Evolutionary conservation across 305 asterid genomes (phyloP), one percentile per base, ranked within the genome.

Genomic region (Fraxinus ornus): DNA sequence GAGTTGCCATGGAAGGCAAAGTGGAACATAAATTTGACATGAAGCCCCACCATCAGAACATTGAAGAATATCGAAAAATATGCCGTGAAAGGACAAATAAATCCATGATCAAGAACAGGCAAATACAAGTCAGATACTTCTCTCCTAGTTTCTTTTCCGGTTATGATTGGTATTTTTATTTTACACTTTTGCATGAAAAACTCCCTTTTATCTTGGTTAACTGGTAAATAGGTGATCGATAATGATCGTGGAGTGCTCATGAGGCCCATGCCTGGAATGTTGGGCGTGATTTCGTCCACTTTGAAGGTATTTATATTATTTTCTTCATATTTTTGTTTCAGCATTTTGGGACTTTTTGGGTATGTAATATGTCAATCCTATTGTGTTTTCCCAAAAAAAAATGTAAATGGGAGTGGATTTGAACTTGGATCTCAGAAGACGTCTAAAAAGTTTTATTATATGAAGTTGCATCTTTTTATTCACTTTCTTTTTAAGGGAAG

Each of bases 231-330:
- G 97, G 92, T 94, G 70, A 90, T 94, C 37, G 90, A 91, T 85
- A 93, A 92, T 85, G 97, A 91, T 79, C 93, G 91, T 85, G 98
- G 98, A 83, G 94, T 83, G 81, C 93, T 89, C 86, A 93, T 94
- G 97, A 89, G 95, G 89, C 93, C 98, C 52, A 91, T 94, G 93
- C 95, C 97, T 55, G 95, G 94, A 80, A 90, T 94, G 95, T 83
- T 93, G 86, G 97, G 97, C 70, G 78, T 92, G 81, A 86, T 87
- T 86, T 87, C 94, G 0, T 89, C 95, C 47, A 88, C 86, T 86
- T 89, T 92, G 77, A 93, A 94, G 92, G 97, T 91, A 86, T 75
- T 71, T 57, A 37, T 12, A 41, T 41, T 35, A 26, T 10, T 76
- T 66, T 83, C 2, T 24, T 75, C 75, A 28, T 15, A 55, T 21